Evolutionary conservation across 805 yeast species (phyloP), one percentile per base, ranked within the genome.

Genomic region (Cyberlindnera subsufficiens): DNA sequence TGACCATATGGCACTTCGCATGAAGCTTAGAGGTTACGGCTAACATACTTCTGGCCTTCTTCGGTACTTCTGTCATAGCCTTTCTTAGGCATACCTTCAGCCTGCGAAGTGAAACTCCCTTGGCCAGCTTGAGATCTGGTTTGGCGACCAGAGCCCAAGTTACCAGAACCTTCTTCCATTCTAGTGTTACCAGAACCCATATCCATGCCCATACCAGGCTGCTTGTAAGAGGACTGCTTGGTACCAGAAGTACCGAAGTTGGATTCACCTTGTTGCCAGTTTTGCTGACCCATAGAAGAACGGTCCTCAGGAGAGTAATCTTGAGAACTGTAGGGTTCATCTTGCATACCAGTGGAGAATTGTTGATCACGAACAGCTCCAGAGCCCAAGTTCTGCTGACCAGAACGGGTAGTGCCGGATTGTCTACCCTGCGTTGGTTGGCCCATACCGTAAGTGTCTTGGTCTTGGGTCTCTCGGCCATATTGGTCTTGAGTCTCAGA

Each of bases 31-130:
- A 56, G 32, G 55, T 56, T 56, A 44, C 59, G 55, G 43, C 42
- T 42, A 34, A 56, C 51, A 30, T 55, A 56, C 52, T 55, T 51
- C 42, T 54, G 47, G 13, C 55, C 58, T 42, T 55, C 56, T 31
- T 51, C 38, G 15, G 46, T 49, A 31, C 52, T 54, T 27, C 42
- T 43, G 20, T 53, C 56, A 30, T 49, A 49, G 5, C 52, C 59
- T 43, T 50, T 42, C 52, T 52, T 46, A n/a, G 53, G 54, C 43
- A 45, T 22, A 25, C 47, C 52, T 37, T 50, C 52, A 33, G 51
- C 51, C 41, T 51, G 49, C 30, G 42, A 38, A 22, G 50, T 42
- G 38, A 36, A 50, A 17, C 37, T 16, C 4, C 46, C 46, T 38
- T 50, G 50, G 16, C 42, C 42, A 39, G 44, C 52, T 42, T 54